Evolutionary conservation across 2,329 filamentous ascomycete species (phyloP), one percentile per base, ranked within the genome.

Genomic region (Xylaria polymorpha): DNA sequence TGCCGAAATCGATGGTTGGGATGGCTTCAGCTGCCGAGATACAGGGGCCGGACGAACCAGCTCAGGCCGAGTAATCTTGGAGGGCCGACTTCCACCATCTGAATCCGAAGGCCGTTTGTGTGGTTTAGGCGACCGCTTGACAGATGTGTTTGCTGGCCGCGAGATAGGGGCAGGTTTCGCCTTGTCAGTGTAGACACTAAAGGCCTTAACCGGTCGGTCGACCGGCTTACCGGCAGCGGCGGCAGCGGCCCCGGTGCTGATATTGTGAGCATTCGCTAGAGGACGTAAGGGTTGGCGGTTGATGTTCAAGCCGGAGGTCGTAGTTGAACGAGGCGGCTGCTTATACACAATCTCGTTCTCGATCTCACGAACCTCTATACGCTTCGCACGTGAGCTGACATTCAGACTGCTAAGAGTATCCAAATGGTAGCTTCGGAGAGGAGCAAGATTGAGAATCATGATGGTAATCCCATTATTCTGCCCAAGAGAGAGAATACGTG

Each of bases 401-500:
- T 97, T 98, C 62, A 98, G 84, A 71, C 94, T 97, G 81, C 93
- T 97, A 6, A 98, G 85, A 0, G 95, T 98, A 79, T 98, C 95
- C 46, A 97, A 86, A 77, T 98, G 95, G 78, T 97, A 98, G 74
- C 93, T 94, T 71, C 93, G 90, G n/a, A 97, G 86, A 0, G 96
- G 94, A 0, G 95, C 93, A 2, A 98, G 87, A 77, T 98, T 98
- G 44, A 98, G 85, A 67, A 98, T 96, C 96, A 98, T 98, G 77
- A 98, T 88, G 0, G 94, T 98, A 73, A 97, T 89, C 60, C 96
- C 95, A 72, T 97, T 94, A 82, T 98, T 98, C 82, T 98, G 95
- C 2, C 95, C 95, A 9, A 98, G 83, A 0, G 92, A 95, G 32
- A 98, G 82, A 64, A 98, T 98, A 56, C 95, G 88, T 0, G 96